Evolutionary conservation across 2,329 filamentous ascomycete genomes (phyloP).

Genomic region (Aspergillus japonicus): DNA sequence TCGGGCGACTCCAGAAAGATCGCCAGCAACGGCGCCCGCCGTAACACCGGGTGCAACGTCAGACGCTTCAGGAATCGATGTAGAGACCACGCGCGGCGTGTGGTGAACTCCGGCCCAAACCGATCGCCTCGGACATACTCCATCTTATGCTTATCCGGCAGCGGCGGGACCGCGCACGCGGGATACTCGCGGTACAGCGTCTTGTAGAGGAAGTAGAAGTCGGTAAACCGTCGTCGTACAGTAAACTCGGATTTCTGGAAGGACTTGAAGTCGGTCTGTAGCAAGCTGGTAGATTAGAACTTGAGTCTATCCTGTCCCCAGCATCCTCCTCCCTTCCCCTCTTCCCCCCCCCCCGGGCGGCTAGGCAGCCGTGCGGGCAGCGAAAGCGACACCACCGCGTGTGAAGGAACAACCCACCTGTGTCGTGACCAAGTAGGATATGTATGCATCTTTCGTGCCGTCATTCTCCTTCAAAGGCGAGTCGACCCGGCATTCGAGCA

Average conservation of each 20-base stretch:
- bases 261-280: slow-evolving; percentile 88
- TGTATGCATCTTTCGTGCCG: slow-evolving; percentile 92
- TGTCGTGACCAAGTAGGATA: slow-evolving; percentile 92
- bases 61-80: slow-evolving; percentile 87
- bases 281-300: slow-evolving; percentile 21
- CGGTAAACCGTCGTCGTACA: slow-evolving; percentile 89
- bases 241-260: slow-evolving; percentile 79
- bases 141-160: slow-evolving; percentile 99
- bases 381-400: not conserved
- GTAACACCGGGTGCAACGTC: slow-evolving; percentile 82
- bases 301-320: not conserved
- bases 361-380: not conserved
- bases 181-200: slow-evolving; percentile 83
- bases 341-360: not conserved
- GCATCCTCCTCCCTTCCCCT: not conserved
- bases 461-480: slow-evolving; percentile 92
- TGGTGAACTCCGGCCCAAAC: slow-evolving; percentile 90
- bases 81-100: slow-evolving; percentile 81
- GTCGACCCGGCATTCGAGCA: slow-evolving; percentile 78
- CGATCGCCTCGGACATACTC: slow-evolving; percentile 96
- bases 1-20: slow-evolving; percentile 89
- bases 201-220: slow-evolving; percentile 96
- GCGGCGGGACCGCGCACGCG: slow-evolving; percentile 85
- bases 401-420: slow-evolving; percentile 57
- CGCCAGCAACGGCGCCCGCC: slow-evolving; percentile 77